phyloP scores from a whole-genome alignment of 441 rosid genomes.

The Adansonia grandidieri region DNA sequence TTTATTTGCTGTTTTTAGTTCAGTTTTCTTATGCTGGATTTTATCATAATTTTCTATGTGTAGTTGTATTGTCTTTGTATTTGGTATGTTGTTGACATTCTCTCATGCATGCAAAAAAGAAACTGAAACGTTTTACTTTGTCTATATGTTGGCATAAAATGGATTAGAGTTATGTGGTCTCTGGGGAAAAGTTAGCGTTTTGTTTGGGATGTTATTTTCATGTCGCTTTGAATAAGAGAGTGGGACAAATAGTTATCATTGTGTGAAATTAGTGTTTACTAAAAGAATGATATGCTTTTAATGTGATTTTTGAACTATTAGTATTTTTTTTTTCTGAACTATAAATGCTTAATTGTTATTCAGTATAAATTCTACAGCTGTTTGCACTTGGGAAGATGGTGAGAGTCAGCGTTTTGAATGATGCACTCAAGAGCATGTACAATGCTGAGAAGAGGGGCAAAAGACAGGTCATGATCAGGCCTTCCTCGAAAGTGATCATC shows the following conservation, averaged over 20 bases:
- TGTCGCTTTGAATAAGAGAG: background rate
- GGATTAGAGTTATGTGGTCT: background rate
- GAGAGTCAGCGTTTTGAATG: conserved; percentile 72
- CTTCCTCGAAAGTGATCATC: conserved; percentile 68
- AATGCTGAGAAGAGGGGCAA: conserved; percentile 70
- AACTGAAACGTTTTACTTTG: background rate
- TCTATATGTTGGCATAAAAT: background rate
- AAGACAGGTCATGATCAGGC: conserved; percentile 70
- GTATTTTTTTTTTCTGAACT: background rate
- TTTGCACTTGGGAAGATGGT: conserved; percentile 41
- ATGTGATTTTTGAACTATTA: background rate
- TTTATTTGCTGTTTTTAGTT: background rate
- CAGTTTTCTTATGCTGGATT: background rate
- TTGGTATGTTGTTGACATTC: background rate
- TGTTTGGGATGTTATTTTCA: background rate
- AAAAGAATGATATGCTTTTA: background rate
- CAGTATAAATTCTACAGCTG: background rate
- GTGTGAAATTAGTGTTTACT: background rate
- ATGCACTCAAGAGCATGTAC: conserved; percentile 75
- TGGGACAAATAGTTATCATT: too few species aligned
- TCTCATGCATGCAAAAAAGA: background rate
- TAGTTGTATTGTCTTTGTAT: background rate
- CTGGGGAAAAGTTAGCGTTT: background rate
- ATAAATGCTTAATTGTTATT: background rate
- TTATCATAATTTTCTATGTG: background rate